Evolutionary conservation across 441 rosid genomes (phyloP).

Genomic region (Eruca vesicaria): DNA sequence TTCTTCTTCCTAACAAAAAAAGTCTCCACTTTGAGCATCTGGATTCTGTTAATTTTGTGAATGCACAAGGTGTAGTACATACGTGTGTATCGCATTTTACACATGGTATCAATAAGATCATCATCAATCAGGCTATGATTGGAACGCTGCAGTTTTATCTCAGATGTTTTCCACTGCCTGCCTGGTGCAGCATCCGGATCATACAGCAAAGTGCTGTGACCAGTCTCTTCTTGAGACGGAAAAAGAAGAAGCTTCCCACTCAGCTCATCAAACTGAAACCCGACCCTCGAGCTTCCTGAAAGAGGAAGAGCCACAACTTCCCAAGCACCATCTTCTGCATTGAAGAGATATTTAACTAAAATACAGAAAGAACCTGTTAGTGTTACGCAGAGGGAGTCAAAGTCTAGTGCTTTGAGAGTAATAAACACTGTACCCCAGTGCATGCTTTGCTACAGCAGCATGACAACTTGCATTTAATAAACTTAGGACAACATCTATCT

Average conservation of each 20-base stretch:
- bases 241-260: conserved; percentile 79
- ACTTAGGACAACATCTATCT: too few relatives aligned
- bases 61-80: not conserved
- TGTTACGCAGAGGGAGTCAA: too few relatives aligned
- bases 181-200: conserved; percentile 78
- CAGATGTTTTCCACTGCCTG: conserved; percentile 72
- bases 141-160: conserved; percentile 84
- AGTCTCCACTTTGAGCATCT: too few relatives aligned
- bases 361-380: too few relatives aligned
- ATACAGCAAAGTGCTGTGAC: conserved; percentile 66
- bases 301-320: conserved; percentile 82
- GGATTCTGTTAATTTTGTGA: too few relatives aligned
- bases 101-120: not conserved
- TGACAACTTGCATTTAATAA: too few relatives aligned
- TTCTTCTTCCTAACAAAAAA: too few relatives aligned
- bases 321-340: conserved; percentile 78
- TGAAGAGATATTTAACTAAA: too few relatives aligned
- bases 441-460: too few relatives aligned
- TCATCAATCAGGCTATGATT: conserved; percentile 55
- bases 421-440: too few relatives aligned
- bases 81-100: not conserved
- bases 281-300: conserved; percentile 70
- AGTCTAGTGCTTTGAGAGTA: too few relatives aligned
- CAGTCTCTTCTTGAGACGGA: conserved; percentile 53
- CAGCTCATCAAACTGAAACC: conserved; percentile 78